Base-by-base conservation (phyloP, 768 basidiomycete genomes). In the Lentinula edodes region DNA sequence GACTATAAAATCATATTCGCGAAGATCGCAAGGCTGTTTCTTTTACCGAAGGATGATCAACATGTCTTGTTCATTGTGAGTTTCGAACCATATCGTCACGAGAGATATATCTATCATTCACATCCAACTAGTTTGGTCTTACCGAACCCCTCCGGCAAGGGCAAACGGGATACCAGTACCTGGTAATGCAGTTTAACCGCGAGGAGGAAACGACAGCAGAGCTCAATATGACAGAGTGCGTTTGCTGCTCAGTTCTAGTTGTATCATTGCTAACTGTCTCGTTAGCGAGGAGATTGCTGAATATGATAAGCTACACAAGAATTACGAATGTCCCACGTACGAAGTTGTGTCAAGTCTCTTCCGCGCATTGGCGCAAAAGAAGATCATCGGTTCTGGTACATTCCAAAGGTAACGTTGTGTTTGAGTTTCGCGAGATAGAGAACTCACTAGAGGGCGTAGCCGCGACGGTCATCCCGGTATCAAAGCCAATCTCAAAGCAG, bases 131-230 rank as follows among this genome's bases (percentile, higher is more conserved):
- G 93, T 82, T 99, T 66, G 91, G 93, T 58, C 80, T 99, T 51
- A 93, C 87, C 70, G 91, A 87, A 28, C 96, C 97, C 1, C 97
- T 99, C 63, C 85, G 96, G 51, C 97, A 98, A 80, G 97, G 97
- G 54, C 97, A 98, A 71, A 99, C 97, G 1, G 83, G 93, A 48
- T 98, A 99, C 74, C 96, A 96, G 61, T 99, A 97, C 72, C 78
- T 99, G 20, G 96, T 99, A 60, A 95, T 98, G 89, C 95, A 97
- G 68, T 98, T 97, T 74, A 89, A 87, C n/a, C 83, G 91, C 61
- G 96, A 98, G 66, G 97, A 98, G 72, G 95, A 97, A 74, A 93
- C 95, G 63, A 96, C 95, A 28, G 92, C 95, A 5, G 95, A 97
- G 71, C 76, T 98, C 39, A 97, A 96, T 69, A 84, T 98, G 80